Evolutionary conservation across 495 filamentous ascomycete species (phyloP).

Genomic region (Penicillium roqueforti): DNA sequence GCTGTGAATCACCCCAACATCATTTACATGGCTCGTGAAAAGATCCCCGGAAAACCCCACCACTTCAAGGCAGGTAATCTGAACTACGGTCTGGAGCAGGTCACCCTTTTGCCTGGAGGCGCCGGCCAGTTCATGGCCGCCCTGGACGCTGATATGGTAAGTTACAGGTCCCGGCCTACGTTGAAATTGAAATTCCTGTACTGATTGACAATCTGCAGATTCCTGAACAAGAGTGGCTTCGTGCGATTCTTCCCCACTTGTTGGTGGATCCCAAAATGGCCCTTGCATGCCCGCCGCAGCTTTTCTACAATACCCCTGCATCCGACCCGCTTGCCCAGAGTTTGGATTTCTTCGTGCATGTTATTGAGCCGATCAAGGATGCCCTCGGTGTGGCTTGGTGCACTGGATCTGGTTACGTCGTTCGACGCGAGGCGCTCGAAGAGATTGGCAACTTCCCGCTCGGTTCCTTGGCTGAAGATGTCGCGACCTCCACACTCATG

Average conservation of each 20-base stretch:
- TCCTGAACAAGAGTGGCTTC: conserved; percentile 50
- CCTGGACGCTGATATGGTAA: conserved; percentile 53
- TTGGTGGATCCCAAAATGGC: conserved; percentile 44
- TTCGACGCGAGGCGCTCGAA: conserved; percentile 46
- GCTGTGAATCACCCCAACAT: conserved; percentile 35
- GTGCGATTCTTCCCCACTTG: conserved; percentile 46
- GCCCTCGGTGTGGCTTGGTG: conserved; percentile 47
- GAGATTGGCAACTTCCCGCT: conserved; percentile 50
- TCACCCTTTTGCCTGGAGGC: conserved; percentile 33
- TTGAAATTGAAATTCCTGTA: conserved; percentile 3
- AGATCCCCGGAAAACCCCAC: conserved; percentile 44
- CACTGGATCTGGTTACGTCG: conserved; percentile 50
- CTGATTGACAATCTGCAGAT: conserved; percentile 31
- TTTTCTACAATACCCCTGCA: conserved; percentile 52
- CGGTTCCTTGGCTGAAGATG: conserved; percentile 50
- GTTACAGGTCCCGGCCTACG: conserved; percentile 4
- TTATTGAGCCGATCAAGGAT: conserved; percentile 52
- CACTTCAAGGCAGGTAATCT: conserved; percentile 57
- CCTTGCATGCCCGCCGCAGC: conserved; percentile 50
- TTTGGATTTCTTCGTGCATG: conserved; percentile 44
- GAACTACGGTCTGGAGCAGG: conserved; percentile 43
- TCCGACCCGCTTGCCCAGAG: conserved; percentile 49
- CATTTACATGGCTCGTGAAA: conserved; percentile 45
- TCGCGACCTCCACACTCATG: conserved; percentile 44
- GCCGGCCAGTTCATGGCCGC: conserved; percentile 47